These are phyloP conservation scores for Neopestalotiopsis clavispora DNA, from an alignment of 2,329 filamentous ascomycete genomes.

Conservation along the genomic window DNA sequence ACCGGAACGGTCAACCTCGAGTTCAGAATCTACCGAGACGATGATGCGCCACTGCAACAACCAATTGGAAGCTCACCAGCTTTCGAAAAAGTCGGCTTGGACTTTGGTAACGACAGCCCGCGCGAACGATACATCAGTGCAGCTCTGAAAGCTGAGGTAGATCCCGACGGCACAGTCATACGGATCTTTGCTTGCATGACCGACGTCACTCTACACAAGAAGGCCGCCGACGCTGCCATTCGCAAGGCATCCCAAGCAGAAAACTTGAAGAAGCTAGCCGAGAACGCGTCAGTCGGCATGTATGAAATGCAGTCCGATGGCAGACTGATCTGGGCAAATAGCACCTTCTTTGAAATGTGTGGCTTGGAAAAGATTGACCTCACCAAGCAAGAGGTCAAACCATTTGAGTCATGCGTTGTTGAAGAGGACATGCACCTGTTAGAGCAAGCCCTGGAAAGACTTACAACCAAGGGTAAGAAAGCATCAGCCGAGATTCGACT, in stretches of 20 bases:
- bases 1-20: slow-evolving; percentile 49
- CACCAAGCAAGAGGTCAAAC: slow-evolving; percentile 41
- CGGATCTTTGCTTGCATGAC: slow-evolving; percentile 55
- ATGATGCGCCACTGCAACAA: slow-evolving; percentile 29
- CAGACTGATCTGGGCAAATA: slow-evolving; percentile 55
- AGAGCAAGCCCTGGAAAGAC: slow-evolving; percentile 42
- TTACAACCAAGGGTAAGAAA: slow-evolving; percentile 45
- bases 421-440: slow-evolving; percentile 49
- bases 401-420: slow-evolving; percentile 50
- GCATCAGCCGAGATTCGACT: slow-evolving; percentile 55
- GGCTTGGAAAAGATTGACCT: slow-evolving; percentile 51
- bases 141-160: slow-evolving; percentile 51
- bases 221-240: slow-evolving; percentile 52
- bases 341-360: slow-evolving; percentile 58
- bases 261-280: slow-evolving; percentile 58
- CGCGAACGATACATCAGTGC: slow-evolving; percentile 50
- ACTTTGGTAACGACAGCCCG: slow-evolving; percentile 36
- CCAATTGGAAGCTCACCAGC: slow-evolving; percentile 39
- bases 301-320: slow-evolving; percentile 59
- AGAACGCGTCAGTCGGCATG: slow-evolving; percentile 59
- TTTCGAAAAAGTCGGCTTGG: slow-evolving; percentile 40
- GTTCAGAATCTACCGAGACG: slow-evolving; percentile 45
- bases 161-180: slow-evolving; percentile 46
- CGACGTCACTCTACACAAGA: slow-evolving; percentile 56
- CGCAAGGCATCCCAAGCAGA: slow-evolving; percentile 55